Base-by-base conservation (phyloP, 306 rosid species). In the Vicia faba region DNA sequence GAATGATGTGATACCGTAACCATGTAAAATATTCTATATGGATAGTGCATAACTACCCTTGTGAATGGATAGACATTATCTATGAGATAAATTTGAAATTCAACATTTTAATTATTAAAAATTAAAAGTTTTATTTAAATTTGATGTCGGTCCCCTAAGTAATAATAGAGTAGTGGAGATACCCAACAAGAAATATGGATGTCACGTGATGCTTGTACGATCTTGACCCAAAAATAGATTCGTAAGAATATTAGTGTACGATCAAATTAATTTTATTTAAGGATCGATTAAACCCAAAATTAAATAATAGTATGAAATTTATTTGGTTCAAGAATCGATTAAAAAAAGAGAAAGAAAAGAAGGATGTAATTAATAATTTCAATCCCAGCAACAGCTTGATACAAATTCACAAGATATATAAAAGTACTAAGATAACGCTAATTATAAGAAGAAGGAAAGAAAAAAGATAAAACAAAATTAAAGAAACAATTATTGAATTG, bases 181-280 rank as follows among this genome's bases (percentile, higher is more conserved):
- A 53, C 26, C 29, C 8, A 44, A 57, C 66, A 56, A 11, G 43
- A 5, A 31, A 57, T 11, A 44, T 74, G 53, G 72, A 18, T 1
- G 73, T 57, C 73, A 74, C 73, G 43, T 74, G 73, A 11, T 56
- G 74, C 13, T 2, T 31, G 70, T 26, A 26, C 61, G 11, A 55
- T 55, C 35, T 53, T 55, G 19, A 55, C 61, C 61, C 38, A 26
- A 26, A 55, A 33, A 5, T 0, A 33, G 7, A 7, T 7, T 7
- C 0, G 38, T 7, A 33, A 12, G 18, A 25, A 55, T 55, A 26
- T 11, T 55, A 55, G 3, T 26, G 39, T 55, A 61, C 66, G 9
- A 6, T 33, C 38, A 33, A 33, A 33, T 33, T 33, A 6, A 33
- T 33, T 33, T 33, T 8, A 0, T 33, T 33, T 33, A 33, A 33